phyloP scores from a whole-genome alignment of 176 grass and related monocot species.

The Oryza nivara region DNA sequence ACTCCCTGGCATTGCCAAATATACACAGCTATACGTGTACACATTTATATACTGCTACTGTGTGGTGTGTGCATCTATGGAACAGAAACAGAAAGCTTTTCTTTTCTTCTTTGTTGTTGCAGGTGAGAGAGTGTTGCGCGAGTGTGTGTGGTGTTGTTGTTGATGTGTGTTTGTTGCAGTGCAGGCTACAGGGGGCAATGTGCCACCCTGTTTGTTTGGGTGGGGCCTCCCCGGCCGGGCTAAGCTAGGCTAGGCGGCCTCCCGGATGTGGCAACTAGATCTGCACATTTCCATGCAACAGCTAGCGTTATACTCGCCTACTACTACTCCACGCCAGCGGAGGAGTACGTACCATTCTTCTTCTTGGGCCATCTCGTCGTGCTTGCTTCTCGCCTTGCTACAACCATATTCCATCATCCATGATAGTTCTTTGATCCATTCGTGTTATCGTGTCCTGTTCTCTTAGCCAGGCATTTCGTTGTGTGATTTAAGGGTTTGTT shows the following conservation, averaged over 20 bases:
- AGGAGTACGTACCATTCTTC: too few relatives aligned
- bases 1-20: not conserved
- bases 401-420: too few relatives aligned
- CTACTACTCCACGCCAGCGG: not conserved
- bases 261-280: constrained; percentile 10
- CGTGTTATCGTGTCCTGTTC: too few relatives aligned
- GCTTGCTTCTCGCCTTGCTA: too few relatives aligned
- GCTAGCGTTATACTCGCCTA: not conserved
- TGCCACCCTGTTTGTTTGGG: not conserved
- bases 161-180: not conserved
- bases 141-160: not conserved
- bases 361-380: not conserved
- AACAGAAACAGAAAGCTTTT: constrained; percentile 1
- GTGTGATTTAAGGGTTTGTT: too few relatives aligned
- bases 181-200: not conserved
- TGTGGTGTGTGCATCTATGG: not conserved
- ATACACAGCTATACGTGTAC: not conserved
- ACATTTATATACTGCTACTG: not conserved
- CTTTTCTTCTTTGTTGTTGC: not conserved
- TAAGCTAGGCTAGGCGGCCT: not conserved
- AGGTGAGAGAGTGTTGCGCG: too few relatives aligned
- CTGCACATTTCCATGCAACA: constrained; percentile 36
- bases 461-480: too few relatives aligned
- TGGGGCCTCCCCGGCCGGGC: not conserved
- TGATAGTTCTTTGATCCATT: too few relatives aligned